A percentile compares a stretch with the other conserved stretches of the same genome.
These are phyloP conservation scores for Perilla frutescens DNA, from an alignment of 257 asterid species.

Conservation along the genomic window DNA sequence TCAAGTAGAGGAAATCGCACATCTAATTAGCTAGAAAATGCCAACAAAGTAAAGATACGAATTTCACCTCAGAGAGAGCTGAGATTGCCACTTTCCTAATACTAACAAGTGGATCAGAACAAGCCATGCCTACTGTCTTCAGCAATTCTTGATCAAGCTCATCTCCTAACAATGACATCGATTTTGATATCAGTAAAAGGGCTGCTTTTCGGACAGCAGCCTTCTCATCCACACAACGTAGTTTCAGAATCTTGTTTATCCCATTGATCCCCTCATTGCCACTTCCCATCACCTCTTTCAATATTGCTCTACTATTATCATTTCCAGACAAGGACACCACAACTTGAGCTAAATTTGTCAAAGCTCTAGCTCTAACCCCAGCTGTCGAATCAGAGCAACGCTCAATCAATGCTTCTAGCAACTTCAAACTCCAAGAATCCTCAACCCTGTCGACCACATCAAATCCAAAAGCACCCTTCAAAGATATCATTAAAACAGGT, in stretches of 20 bases:
- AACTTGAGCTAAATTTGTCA: constrained; percentile 75
- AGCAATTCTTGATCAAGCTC: constrained; percentile 74
- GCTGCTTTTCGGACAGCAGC: constrained; percentile 98
- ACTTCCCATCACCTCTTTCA: constrained; percentile 70
- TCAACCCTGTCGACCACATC: constrained; percentile 48
- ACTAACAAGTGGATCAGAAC: constrained; percentile 97
- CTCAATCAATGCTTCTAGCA: constrained; percentile 70
- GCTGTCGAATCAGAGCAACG: constrained; percentile 83
- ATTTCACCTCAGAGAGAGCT: constrained; percentile 90
- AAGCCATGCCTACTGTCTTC: constrained; percentile 82
- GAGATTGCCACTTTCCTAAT: constrained; percentile 85
- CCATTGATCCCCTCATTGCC: constrained; percentile 48
- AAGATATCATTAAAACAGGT: constrained; percentile 54
- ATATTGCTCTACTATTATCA: constrained; percentile 47
- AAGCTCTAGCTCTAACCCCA: constrained; percentile 84
- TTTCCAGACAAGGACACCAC: constrained; percentile 55
- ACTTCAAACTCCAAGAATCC: constrained; percentile 61
- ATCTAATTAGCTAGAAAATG: constrained; percentile 12
- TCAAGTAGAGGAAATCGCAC: neutral
- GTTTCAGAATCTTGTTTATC: constrained; percentile 59
- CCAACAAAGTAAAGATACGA: constrained; percentile 14
- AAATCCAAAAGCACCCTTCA: constrained; percentile 58
- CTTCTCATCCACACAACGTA: constrained; percentile 84
- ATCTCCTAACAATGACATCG: constrained; percentile 61
- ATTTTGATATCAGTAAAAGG: constrained; percentile 77